A percentile compares a stretch with the other conserved stretches of the same genome.
Conservation (phyloP, 768 basidiomycete species). For the Coprinellus micaceus region DNA sequence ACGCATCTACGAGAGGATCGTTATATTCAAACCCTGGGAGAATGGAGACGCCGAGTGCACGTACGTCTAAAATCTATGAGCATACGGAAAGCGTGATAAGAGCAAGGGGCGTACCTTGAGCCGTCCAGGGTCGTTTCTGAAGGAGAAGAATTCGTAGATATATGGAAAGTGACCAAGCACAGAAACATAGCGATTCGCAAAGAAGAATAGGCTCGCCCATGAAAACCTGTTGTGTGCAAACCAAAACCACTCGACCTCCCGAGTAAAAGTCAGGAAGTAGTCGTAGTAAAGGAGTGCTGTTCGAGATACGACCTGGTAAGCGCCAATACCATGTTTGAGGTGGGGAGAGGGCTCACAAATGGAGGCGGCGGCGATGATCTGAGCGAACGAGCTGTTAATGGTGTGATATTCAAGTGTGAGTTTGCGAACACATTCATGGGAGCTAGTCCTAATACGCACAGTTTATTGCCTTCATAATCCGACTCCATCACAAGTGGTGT, state of each 20-base stretch:
- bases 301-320: too few relatives aligned
- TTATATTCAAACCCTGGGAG: background rate
- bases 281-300: conserved; percentile 32
- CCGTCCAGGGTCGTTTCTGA: conserved; percentile 10
- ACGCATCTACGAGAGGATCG: background rate
- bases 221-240: conserved; percentile 12
- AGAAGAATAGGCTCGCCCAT: conserved; percentile 27
- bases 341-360: background rate
- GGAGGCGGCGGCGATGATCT: background rate
- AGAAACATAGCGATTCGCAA: conserved; percentile 33
- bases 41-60: background rate
- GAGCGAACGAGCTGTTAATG: background rate
- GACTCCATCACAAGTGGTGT: too few relatives aligned
- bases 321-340: too few relatives aligned
- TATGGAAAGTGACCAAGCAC: conserved; percentile 29
- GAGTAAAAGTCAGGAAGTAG: conserved; percentile 35
- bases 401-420: too few relatives aligned
- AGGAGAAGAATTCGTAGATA: conserved; percentile 21
- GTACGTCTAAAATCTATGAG: background rate
- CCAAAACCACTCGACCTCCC: conserved; percentile 39
- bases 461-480: too few relatives aligned
- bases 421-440: too few relatives aligned
- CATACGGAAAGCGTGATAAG: background rate
- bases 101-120: conserved; percentile 9
- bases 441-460: too few relatives aligned